phyloP scores from a whole-genome alignment of 2,329 filamentous ascomycete species.

The Purpureocillium takamizusanense region DNA sequence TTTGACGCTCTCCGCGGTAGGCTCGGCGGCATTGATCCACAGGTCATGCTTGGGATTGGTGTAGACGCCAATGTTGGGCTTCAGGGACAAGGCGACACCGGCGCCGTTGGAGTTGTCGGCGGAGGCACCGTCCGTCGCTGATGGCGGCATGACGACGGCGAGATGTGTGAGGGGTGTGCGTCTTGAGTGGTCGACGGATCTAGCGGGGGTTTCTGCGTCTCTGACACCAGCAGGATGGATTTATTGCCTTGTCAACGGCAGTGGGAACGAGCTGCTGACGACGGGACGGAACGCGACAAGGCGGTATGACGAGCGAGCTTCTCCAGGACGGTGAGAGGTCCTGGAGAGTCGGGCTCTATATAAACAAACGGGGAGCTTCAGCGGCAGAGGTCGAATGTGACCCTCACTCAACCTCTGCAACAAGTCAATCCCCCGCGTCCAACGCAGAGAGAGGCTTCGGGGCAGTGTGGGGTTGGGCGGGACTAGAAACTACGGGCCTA shows the following conservation, averaged over 20 bases:
- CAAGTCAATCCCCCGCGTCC: not conserved
- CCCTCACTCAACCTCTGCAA: too few species aligned
- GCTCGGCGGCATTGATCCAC: conserved; percentile 74
- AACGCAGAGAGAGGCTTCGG: too few species aligned
- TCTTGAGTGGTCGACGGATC: too few species aligned
- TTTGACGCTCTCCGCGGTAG: conserved; percentile 65
- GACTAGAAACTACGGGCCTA: not conserved
- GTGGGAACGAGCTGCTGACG: too few species aligned
- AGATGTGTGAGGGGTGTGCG: not conserved
- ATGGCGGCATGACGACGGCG: conserved; percentile 6
- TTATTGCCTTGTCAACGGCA: too few species aligned
- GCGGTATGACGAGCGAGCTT: too few species aligned
- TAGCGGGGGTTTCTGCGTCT: too few species aligned
- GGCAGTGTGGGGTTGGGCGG: not conserved
- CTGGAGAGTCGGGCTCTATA: too few species aligned
- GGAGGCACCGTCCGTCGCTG: conserved; percentile 5
- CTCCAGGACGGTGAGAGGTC: too few species aligned
- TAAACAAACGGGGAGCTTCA: too few species aligned
- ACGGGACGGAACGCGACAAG: too few species aligned
- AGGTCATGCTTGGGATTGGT: conserved; percentile 89
- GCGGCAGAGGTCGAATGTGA: not conserved
- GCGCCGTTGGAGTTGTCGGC: conserved; percentile 13
- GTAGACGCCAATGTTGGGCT: conserved; percentile 91
- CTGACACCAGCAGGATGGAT: too few species aligned
- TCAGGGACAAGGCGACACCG: conserved; percentile 25